Evolutionary conservation across 2,329 filamentous ascomycete species (phyloP).

Genomic region (Colletotrichum noveboracense): DNA sequence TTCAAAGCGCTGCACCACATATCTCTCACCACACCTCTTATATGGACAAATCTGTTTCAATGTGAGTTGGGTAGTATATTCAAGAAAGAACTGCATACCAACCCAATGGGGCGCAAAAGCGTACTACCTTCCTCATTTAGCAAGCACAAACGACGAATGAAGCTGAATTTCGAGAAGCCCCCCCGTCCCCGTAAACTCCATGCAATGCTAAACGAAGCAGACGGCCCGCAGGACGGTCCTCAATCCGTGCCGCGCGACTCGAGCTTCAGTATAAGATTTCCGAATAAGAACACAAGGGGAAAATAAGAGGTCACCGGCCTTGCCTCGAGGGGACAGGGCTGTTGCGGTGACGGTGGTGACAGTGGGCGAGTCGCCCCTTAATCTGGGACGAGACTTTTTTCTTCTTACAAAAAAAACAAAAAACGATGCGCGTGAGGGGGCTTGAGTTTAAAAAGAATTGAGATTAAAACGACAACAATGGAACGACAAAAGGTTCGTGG

Average conservation of each 20-base stretch:
- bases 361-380: neutral
- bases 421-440: neutral
- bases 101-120: neutral
- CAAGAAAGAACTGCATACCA: neutral
- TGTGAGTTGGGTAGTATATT: neutral
- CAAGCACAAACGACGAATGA: neutral
- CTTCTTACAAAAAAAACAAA: neutral
- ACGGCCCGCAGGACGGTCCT: neutral
- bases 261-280: neutral
- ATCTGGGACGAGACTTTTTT: neutral
- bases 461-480: neutral
- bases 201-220: slow-evolving; percentile 12
- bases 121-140: neutral
- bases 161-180: neutral
- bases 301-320: neutral
- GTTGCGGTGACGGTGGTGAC: too few species aligned
- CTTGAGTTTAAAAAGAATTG: neutral
- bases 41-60: neutral
- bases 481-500: neutral
- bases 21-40: neutral
- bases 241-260: neutral
- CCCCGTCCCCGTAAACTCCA: slow-evolving; percentile 11
- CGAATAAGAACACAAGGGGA: neutral
- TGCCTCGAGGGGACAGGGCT: too few species aligned
- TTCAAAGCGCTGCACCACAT: too few species aligned